Base-by-base conservation (phyloP, 345 rosid genomes). In the Aquilaria sinensis region DNA sequence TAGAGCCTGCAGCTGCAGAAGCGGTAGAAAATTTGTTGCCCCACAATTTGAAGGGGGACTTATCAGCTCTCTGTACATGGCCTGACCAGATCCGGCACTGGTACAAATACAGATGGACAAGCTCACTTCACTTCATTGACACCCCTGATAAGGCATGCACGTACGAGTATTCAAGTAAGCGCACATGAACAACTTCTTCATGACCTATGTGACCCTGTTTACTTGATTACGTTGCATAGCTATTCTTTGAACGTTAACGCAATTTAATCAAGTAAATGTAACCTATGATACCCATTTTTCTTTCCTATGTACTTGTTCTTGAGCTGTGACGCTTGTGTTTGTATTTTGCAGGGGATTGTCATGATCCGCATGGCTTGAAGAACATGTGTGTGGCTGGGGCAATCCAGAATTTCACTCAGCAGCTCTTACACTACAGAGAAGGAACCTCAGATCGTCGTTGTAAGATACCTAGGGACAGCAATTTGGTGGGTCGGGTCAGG, bases 381-480 rank as follows among this genome's bases (percentile, higher is more conserved):
- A 75, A 81, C 73, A 81, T 72, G 87, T 93, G 98, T 58, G 88
- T 93, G 13, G 85, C 84, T 61, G 98, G 98, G 33, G 96, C 98
- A 53, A 80, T 89, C 45, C 85, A 83, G 14, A 93, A 89, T 68
- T 93, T 87, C 70, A 93, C 98, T 46, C 75, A 96, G 68, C 98
- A 93, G 81, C 98, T 93, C 66, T 60, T 73, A 64, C 96, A 93
- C 67, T 93, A 83, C 79, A 84, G 69, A 43, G 84, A 90, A 52
- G 98, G 92, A 73, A 78, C 87, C 32, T 73, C 94, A 37, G 98
- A 89, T 77, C 98, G 98, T 45, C 74, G 89, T 58, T 53, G 98
- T 89, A 83, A 79, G 77, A 53, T 47, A 53, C 9, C 49, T 37
- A 9, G 23, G 23, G 23, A 23, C 1, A 1, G 0, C 23, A 23